Percentiles rank a stretch among this genome's conserved stretches.
These are phyloP conservation scores for Tieghemiomyces parasiticus DNA, from an alignment of 192 early-diverging fungal species.

Conservation along the genomic window DNA sequence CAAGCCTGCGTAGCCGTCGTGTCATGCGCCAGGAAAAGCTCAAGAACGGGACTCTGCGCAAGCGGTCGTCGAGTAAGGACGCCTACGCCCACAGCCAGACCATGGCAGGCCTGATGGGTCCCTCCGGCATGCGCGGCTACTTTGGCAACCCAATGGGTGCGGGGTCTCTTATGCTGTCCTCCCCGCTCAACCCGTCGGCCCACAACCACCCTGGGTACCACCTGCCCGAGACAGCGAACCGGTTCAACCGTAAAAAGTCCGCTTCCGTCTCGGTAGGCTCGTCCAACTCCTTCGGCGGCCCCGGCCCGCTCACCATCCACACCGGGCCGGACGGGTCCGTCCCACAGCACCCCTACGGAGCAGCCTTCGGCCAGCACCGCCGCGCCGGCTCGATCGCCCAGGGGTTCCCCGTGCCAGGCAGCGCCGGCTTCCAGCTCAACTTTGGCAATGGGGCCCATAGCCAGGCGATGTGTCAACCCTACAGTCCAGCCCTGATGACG, in stretches of 20 bases:
- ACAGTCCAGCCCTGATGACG: too few species aligned
- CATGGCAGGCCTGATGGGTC: not conserved
- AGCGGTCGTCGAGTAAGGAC: slow-evolving; percentile 14
- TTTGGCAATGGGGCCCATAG: not conserved
- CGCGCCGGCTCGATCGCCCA: not conserved
- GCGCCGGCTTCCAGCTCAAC: not conserved
- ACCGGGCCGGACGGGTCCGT: not conserved
- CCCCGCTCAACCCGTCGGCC: not conserved
- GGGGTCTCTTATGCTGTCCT: not conserved
- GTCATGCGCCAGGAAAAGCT: slow-evolving; percentile 59
- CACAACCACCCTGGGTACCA: too few species aligned
- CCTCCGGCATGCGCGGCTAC: not conserved
- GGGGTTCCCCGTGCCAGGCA: not conserved
- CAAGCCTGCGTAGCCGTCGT: slow-evolving; percentile 54
- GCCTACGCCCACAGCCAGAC: not conserved
- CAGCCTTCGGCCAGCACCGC: too few species aligned
- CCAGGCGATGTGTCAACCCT: too few species aligned
- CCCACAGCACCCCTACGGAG: not conserved
- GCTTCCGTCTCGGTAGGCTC: not conserved
- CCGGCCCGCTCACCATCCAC: not conserved
- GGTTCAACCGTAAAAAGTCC: slow-evolving; percentile 15
- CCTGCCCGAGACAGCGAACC: too few species aligned
- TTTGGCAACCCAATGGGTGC: not conserved
- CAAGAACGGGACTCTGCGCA: slow-evolving; percentile 34
- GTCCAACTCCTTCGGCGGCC: not conserved